phyloP scores from a whole-genome alignment of 2,329 filamentous ascomycete genomes.

The Penicillium sp. region DNA sequence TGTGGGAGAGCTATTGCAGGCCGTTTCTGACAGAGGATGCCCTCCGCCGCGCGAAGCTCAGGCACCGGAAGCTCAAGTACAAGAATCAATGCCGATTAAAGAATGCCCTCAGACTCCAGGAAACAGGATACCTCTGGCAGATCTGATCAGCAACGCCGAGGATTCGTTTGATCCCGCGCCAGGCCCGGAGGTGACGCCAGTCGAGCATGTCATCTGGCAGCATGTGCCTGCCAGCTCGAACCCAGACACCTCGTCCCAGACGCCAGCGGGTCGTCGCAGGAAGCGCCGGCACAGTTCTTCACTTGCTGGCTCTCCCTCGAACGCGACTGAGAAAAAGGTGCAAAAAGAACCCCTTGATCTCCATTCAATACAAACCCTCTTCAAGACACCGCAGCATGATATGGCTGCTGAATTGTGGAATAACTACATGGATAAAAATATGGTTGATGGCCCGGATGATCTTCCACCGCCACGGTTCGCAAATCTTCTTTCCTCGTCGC shows the following conservation, averaged over 20 bases:
- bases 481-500: conserved; percentile 69
- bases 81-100: conserved; percentile 32
- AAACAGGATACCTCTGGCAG: conserved; percentile 59
- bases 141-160: conserved; percentile 62
- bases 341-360: conserved; percentile 54
- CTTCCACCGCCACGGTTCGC: conserved; percentile 59
- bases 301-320: conserved; percentile 65
- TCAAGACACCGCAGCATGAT: conserved; percentile 69
- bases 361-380: conserved; percentile 56
- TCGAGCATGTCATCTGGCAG: conserved; percentile 63
- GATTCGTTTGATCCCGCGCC: conserved; percentile 53
- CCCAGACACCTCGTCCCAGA: conserved; percentile 49
- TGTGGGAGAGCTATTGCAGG: conserved; percentile 29
- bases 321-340: conserved; percentile 39
- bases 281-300: conserved; percentile 76
- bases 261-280: conserved; percentile 48
- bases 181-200: conserved; percentile 54
- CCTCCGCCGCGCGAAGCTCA: conserved; percentile 19
- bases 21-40: conserved; percentile 20
- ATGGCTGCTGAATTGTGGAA: conserved; percentile 76
- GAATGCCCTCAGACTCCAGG: conserved; percentile 59
- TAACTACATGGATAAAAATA: conserved; percentile 62
- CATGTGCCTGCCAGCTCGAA: conserved; percentile 47
- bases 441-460: conserved; percentile 47
- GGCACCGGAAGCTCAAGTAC: conserved; percentile 13